A percentile compares a stretch with the other conserved stretches of the same genome.
Conservation (phyloP, 1,284 basidiomycete species). For the Takashimella tepidaria region DNA sequence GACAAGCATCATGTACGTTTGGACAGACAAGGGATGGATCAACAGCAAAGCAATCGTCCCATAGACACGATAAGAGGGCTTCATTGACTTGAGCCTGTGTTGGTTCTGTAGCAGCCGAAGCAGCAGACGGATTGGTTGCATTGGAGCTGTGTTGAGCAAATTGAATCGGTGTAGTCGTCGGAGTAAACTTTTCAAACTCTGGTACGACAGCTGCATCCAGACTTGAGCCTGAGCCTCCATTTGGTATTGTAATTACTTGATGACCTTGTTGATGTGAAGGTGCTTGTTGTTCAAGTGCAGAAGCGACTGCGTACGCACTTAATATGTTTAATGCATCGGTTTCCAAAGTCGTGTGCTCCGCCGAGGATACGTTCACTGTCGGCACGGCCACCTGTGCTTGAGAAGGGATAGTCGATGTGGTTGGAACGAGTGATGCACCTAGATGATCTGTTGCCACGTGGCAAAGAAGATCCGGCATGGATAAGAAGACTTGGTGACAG, state of each 20-base stretch:
- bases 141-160: too few species aligned
- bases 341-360: neutral
- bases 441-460: conserved; percentile 53
- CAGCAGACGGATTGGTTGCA: neutral
- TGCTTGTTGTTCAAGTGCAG: neutral
- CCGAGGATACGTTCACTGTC: too few species aligned
- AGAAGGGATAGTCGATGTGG: conserved; percentile 1
- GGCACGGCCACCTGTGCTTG: too few species aligned
- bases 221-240: neutral
- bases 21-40: conserved; percentile 4
- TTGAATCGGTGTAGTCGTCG: too few species aligned
- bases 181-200: too few species aligned
- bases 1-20: neutral
- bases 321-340: neutral
- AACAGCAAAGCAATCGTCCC: conserved; percentile 47
- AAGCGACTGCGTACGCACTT: neutral
- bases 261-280: neutral
- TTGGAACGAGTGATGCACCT: conserved; percentile 14
- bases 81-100: conserved; percentile 8
- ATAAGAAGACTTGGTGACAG: conserved; percentile 48
- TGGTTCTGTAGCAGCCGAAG: neutral
- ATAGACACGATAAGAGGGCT: conserved; percentile 44
- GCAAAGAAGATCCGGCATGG: conserved; percentile 49
- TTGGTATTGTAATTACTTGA: neutral
- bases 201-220: too few species aligned